Evolutionary conservation across 164 flowering plant genomes (phyloP), one percentile per base, ranked within the genome.

Genomic region (Kalanchoe fedtschenkoi): DNA sequence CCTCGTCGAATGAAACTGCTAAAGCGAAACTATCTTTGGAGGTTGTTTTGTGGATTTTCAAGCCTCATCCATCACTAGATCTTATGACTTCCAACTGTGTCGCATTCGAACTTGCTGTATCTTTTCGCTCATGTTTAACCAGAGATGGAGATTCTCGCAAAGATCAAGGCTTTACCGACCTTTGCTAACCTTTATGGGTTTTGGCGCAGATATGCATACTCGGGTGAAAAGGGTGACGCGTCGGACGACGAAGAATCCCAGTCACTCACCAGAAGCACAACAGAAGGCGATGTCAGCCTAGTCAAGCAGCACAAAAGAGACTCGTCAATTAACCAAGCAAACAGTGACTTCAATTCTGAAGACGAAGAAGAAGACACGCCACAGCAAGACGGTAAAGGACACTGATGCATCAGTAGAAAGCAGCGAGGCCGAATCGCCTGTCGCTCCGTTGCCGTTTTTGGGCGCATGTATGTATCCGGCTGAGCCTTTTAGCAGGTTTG

Each of bases 161-260:
- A n/a, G n/a, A n/a, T n/a, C n/a, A n/a, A n/a, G n/a, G n/a, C n/a
- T n/a, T n/a, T n/a, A n/a, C n/a, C n/a, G n/a, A n/a, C 46, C 46
- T 13, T 42, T 5, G n/a, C 3, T 42, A 19, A 19, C 2, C 1
- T 42, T 42, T 1, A 42, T 5, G 2, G n/a, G 35, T 32, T 68
- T 35, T 13, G 34, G 9, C 26, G 41, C 75, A 89, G 96, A 73
- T 89, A 85, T 73, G 93, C 96, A 1, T 89, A 89, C 66, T 79
- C 96, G 3, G 89, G 77, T 28, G 85, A 80, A 65, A 68, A 70
- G 22, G 83, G 77, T 34, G 96, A 81, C 39, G 84, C 85, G 37
- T 74, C 53, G 32, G 82, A 77, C 33, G 86, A 79, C 6, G 96
- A 85, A 75, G 92, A 89, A 84, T 68, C 82, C 51, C 76, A 79